Base-by-base conservation (phyloP, 2,329 filamentous ascomycete species). In the Didymella sp. region DNA sequence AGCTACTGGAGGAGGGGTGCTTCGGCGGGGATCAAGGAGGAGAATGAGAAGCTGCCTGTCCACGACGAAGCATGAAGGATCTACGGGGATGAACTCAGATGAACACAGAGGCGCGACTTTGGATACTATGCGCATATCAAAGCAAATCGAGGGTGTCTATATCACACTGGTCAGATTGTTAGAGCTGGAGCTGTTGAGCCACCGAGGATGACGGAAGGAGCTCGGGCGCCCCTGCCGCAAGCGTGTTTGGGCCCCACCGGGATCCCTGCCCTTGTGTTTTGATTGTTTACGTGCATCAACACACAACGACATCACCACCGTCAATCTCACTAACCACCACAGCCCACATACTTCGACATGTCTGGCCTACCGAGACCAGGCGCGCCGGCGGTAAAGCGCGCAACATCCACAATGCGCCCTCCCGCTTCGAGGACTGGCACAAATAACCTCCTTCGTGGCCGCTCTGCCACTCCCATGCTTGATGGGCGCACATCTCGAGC, bases 401-500 rank as follows among this genome's bases (percentile, higher is more conserved):
- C 78, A 58, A 80, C 76, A 9, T 63, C 63, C 56, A 79, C 82
- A 38, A 84, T 85, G 73, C 80, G 84, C 61, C 83, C 82, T 31
- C 82, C 85, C 22, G 70, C 79, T 13, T 82, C 84, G 70, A 79
- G 84, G 61, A 82, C 47, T 17, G 46, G 51, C 27, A 47, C 82
- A 38, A 66, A 31, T 81, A 83, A 27, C 69, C 79, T 33, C 74
- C 77, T 52, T 17, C 80, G 82, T 64, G 80, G 85, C 33, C 80
- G 81, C 49, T 82, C 82, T 41, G 77, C 76, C 31, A 80, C 80
- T 57, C 79, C 79, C 50, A 72, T 76, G 45, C 70, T 75, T 17
- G 77, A 76, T 68, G 80, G 84, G 60, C 77, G 88, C 25, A 78
- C 83, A 12, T 94, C 93, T 5, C 91, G 92, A 5, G 85, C 89